Base-by-base conservation (phyloP, 306 rosid genomes). In the Casuarina cunninghamiana region DNA sequence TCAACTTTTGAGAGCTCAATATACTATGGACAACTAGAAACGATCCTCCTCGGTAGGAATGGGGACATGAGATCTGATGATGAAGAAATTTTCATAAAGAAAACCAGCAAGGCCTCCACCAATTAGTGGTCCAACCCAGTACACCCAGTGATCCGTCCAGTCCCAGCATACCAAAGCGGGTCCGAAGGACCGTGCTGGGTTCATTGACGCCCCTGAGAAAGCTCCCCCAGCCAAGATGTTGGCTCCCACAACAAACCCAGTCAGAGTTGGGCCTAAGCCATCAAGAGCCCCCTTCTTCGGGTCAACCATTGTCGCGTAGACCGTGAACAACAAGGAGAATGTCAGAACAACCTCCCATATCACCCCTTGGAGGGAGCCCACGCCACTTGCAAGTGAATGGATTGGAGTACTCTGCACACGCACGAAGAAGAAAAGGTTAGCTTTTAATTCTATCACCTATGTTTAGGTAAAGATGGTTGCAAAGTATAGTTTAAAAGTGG, bases 61-160 rank as follows among this genome's bases (percentile, higher is more conserved):
- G 2, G 84, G 93, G 74, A 26, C 83, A 51, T 92, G 93, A 32
- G 86, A 41, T 50, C 89, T 75, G 38, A 69, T n/a, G 45, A 90
- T 94, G 84, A 94, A 92, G 86, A 90, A 89, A 65, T 75, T 87
- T 54, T 92, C 97, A 26, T 94, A 94, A 49, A 88, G 73, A 78
- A 77, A 90, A 4, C 97, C 97, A 4, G 92, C 98, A 71, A 94
- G 90, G 1, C 87, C 93, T 49, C 97, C 98, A 42, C 97, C 98
- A 51, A 90, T 83, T 10, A 92, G 91, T n/a, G 98, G 98, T 6
- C 98, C 97, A 60, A 90, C 93, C 97, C 98, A 94, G 73, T 94
- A 92, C 57, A 94, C 91, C 98, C 97, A 94, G 19, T 94, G 93
- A 68, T 94, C 89, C 0, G 97, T 92, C 97, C 97, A 94, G 60